Evolutionary conservation across 345 rosid species (phyloP).

Genomic region (Linum tenue): DNA sequence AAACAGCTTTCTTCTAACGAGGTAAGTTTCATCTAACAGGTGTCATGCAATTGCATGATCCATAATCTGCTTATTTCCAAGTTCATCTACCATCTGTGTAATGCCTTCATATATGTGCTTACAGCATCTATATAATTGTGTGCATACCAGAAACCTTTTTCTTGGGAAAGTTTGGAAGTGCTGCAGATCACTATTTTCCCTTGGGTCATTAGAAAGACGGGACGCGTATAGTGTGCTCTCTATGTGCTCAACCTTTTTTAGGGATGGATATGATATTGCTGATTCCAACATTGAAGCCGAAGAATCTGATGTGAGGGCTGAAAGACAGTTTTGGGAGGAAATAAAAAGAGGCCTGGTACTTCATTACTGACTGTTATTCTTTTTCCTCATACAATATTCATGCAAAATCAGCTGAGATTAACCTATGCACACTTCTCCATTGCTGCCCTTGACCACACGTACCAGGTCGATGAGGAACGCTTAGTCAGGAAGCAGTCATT

Average conservation of each 20-base stretch:
- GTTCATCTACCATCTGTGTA: background rate
- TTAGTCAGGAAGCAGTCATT: slow-evolving; percentile 82
- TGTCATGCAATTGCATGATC: slow-evolving; percentile 8
- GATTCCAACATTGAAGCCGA: slow-evolving; percentile 23
- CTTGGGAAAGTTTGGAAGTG: slow-evolving; percentile 62
- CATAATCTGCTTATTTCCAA: background rate
- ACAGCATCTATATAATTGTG: slow-evolving; percentile 9
- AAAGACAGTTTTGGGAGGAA: slow-evolving; percentile 76
- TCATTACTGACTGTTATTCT: slow-evolving; percentile 16
- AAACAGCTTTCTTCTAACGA: slow-evolving; percentile 29
- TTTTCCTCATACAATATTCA: slow-evolving; percentile 11
- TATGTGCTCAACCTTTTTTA: slow-evolving; percentile 45
- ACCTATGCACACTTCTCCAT: background rate
- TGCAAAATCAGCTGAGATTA: slow-evolving; percentile 9
- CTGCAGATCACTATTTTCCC: slow-evolving; percentile 66
- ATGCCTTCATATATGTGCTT: slow-evolving; percentile 6
- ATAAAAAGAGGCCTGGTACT: slow-evolving; percentile 86
- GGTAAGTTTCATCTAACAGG: slow-evolving; percentile 29
- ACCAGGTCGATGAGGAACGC: slow-evolving; percentile 73
- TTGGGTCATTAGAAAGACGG: slow-evolving; percentile 74
- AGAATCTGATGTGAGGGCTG: slow-evolving; percentile 52
- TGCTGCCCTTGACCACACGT: slow-evolving; percentile 8
- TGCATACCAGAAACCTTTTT: slow-evolving; percentile 50
- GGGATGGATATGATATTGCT: slow-evolving; percentile 24
- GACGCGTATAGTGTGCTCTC: slow-evolving; percentile 76